Percentiles rank a stretch among this genome's conserved stretches.
phyloP scores from a whole-genome alignment of 2,329 filamentous ascomycete species.

The Neonectria faginata region DNA sequence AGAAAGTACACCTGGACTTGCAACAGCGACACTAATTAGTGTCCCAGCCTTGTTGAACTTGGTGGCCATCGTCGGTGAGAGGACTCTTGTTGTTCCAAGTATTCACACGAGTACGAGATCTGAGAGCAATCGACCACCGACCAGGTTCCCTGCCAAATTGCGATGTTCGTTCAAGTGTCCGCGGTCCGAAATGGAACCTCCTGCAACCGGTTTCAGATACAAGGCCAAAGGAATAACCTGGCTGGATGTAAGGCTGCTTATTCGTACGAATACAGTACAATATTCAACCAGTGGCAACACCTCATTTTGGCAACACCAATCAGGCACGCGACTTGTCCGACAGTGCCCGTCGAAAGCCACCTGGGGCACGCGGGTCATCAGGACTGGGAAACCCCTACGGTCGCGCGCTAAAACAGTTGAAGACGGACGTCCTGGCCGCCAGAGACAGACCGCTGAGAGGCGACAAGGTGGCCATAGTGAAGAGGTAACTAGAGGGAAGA shows the following conservation, averaged over 20 bases:
- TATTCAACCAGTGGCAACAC: not conserved
- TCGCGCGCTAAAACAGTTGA: not conserved
- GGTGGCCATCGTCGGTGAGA: not conserved
- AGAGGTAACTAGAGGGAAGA: not conserved
- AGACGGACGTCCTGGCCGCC: not conserved
- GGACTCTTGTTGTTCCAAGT: not conserved
- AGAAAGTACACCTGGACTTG: slow-evolving; percentile 14
- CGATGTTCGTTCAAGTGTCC: not conserved
- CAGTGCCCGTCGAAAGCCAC: not conserved
- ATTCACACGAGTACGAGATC: not conserved
- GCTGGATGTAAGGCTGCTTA: not conserved
- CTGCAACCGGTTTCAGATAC: not conserved
- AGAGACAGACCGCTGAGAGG: slow-evolving; percentile 3
- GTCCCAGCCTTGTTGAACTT: slow-evolving; percentile 1
- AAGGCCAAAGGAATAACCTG: not conserved
- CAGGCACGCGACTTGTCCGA: not conserved
- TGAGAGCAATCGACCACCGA: not conserved
- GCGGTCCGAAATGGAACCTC: not conserved
- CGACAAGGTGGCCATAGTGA: not conserved
- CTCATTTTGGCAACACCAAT: not conserved
- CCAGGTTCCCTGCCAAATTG: not conserved
- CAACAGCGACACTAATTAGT: not conserved
- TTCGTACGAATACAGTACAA: not conserved
- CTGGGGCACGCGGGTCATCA: not conserved
- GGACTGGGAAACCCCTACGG: not conserved